phyloP scores from a whole-genome alignment of 441 rosid species.

The Biscutella laevigata region DNA sequence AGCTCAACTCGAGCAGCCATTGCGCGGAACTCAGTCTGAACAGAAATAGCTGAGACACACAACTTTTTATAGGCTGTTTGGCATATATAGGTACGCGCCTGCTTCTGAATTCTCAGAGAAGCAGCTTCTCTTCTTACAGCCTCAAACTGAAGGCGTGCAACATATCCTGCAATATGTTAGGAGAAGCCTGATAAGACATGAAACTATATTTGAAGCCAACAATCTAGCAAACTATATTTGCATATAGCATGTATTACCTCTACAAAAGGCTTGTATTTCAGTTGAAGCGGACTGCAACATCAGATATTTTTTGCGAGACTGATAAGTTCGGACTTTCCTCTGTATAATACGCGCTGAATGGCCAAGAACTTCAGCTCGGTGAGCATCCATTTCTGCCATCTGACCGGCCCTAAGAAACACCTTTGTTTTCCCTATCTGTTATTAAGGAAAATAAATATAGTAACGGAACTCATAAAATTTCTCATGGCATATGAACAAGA shows the following conservation, averaged over 20 bases:
- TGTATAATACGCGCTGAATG: slow-evolving; percentile 66
- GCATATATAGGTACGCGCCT: slow-evolving; percentile 47
- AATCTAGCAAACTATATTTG: neutral
- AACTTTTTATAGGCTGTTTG: slow-evolving; percentile 43
- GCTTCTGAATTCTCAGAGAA: slow-evolving; percentile 62
- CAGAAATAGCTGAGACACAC: slow-evolving; percentile 43
- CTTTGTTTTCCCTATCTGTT: slow-evolving; percentile 85
- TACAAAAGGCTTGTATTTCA: slow-evolving; percentile 60
- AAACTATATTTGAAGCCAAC: slow-evolving; percentile 6
- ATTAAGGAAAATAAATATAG: slow-evolving; percentile 10
- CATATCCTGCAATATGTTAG: slow-evolving; percentile 46
- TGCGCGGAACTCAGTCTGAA: slow-evolving; percentile 71
- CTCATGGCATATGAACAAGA: slow-evolving; percentile 8
- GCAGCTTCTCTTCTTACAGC: slow-evolving; percentile 66
- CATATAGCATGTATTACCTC: slow-evolving; percentile 48
- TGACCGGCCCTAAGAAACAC: slow-evolving; percentile 96
- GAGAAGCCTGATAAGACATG: slow-evolving; percentile 6
- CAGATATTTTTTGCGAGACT: slow-evolving; percentile 42
- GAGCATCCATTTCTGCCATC: slow-evolving; percentile 95
- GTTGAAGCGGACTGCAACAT: slow-evolving; percentile 48
- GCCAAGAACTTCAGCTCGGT: slow-evolving; percentile 64
- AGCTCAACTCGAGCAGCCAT: slow-evolving; percentile 63
- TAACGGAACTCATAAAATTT: neutral
- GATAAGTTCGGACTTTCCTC: slow-evolving; percentile 53
- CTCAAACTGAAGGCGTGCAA: slow-evolving; percentile 48